Evolutionary conservation across 805 yeast genomes (phyloP).

Genomic region (Suhomyces kilbournensis): DNA sequence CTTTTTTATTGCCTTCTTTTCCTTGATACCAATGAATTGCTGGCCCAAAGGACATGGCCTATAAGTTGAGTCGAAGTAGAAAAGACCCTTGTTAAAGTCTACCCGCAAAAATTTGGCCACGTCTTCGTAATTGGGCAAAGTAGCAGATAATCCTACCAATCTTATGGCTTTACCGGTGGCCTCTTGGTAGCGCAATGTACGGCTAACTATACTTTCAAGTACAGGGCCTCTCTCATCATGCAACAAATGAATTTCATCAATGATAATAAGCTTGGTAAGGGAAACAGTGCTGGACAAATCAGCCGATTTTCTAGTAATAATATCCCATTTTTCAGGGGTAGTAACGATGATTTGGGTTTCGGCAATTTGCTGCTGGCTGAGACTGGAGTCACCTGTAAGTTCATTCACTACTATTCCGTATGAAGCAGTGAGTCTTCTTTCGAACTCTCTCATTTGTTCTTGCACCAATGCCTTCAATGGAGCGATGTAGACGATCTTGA

Average conservation of each 20-base stretch:
- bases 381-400: conserved; percentile 83
- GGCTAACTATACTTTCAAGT: conserved; percentile 78
- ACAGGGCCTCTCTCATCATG: conserved; percentile 97
- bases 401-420: conserved; percentile 77
- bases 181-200: conserved; percentile 54
- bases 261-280: conserved; percentile 66
- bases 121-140: conserved; percentile 83
- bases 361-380: conserved; percentile 70
- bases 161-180: conserved; percentile 52
- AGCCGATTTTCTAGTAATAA: conserved; percentile 77
- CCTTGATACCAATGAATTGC: conserved; percentile 84
- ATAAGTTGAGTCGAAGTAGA: conserved; percentile 76
- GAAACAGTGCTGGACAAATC: conserved; percentile 59
- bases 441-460: conserved; percentile 87
- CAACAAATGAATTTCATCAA: conserved; percentile 89
- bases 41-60: conserved; percentile 94
- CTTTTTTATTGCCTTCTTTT: conserved; percentile 72
- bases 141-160: conserved; percentile 85
- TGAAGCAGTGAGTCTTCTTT: conserved; percentile 55
- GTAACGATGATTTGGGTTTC: conserved; percentile 84
- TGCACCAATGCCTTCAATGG: conserved; percentile 94
- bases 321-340: conserved; percentile 98
- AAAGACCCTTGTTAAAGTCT: conserved; percentile 53
- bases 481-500: conserved; percentile 85
- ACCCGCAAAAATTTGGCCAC: conserved; percentile 81